Percentiles rank a stretch among this genome's conserved stretches.
These are phyloP conservation scores for Cutaneotrichosporon spelunceum DNA, from an alignment of 1,284 basidiomycete species.

Conservation along the genomic window DNA sequence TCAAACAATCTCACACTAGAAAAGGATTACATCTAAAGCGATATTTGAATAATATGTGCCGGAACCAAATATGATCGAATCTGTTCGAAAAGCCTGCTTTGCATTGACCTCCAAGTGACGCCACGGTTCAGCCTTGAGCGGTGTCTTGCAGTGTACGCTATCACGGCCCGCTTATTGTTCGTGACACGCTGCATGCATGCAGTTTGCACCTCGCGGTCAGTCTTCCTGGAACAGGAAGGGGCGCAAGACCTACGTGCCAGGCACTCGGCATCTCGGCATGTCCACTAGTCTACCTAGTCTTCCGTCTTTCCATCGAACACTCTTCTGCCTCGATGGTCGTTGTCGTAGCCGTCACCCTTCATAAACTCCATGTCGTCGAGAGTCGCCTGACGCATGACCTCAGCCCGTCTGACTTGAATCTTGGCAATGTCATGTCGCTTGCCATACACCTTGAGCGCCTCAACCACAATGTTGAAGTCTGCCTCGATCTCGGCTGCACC, in stretches of 20 bases:
- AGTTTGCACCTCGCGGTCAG: background rate
- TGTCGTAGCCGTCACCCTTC: slow-evolving; percentile 21
- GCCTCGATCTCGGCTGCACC: slow-evolving; percentile 27
- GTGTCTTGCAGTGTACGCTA: too few species aligned
- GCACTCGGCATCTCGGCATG: background rate
- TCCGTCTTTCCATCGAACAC: background rate
- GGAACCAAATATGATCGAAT: too few species aligned
- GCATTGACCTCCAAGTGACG: too few species aligned
- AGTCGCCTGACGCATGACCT: slow-evolving; percentile 26
- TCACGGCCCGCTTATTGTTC: too few species aligned
- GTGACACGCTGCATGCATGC: too few species aligned
- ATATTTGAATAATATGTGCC: too few species aligned
- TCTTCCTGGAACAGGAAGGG: background rate
- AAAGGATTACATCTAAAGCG: background rate
- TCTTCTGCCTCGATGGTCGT: background rate
- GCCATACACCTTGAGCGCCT: slow-evolving; percentile 25
- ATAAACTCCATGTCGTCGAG: slow-evolving; percentile 31
- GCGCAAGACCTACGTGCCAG: background rate
- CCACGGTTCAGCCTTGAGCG: too few species aligned
- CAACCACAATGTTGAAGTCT: slow-evolving; percentile 35
- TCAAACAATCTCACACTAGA: too few species aligned
- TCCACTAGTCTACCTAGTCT: background rate
- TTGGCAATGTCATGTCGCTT: slow-evolving; percentile 7
- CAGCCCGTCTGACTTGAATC: slow-evolving; percentile 33
- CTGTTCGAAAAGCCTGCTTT: too few species aligned